These are phyloP conservation scores for Balakata baccata DNA, from an alignment of 345 rosid species.

Conservation along the genomic window DNA sequence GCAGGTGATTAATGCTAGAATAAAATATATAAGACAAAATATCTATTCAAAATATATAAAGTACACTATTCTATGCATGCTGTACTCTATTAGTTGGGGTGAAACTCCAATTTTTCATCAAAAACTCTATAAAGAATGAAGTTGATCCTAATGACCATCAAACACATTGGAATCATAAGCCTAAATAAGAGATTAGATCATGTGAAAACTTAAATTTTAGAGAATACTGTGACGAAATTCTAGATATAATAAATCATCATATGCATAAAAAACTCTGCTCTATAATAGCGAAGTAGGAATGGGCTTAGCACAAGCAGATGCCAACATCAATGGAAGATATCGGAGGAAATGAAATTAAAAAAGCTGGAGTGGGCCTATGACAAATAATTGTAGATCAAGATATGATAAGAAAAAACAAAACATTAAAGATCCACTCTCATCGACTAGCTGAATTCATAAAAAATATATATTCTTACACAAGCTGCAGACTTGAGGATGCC, in stretches of 20 bases:
- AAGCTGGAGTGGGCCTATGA: not conserved
- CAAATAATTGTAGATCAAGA: not conserved
- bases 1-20: not conserved
- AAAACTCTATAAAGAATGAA: no score
- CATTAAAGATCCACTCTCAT: not conserved
- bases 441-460: not conserved
- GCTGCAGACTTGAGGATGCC: constrained; percentile 61
- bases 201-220: not conserved
- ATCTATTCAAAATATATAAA: not conserved
- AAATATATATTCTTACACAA: constrained; percentile 49
- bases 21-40: not conserved
- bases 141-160: not conserved
- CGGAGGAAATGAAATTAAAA: not conserved
- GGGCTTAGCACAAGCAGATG: not conserved
- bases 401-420: not conserved
- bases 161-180: not conserved
- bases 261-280: not conserved
- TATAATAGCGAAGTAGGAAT: not conserved
- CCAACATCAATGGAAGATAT: not conserved
- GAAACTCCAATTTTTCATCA: not conserved
- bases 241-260: not conserved
- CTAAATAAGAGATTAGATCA: not conserved
- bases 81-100: not conserved
- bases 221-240: not conserved
- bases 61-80: not conserved